phyloP scores from a whole-genome alignment of 345 rosid species.

The Pistacia vera region DNA sequence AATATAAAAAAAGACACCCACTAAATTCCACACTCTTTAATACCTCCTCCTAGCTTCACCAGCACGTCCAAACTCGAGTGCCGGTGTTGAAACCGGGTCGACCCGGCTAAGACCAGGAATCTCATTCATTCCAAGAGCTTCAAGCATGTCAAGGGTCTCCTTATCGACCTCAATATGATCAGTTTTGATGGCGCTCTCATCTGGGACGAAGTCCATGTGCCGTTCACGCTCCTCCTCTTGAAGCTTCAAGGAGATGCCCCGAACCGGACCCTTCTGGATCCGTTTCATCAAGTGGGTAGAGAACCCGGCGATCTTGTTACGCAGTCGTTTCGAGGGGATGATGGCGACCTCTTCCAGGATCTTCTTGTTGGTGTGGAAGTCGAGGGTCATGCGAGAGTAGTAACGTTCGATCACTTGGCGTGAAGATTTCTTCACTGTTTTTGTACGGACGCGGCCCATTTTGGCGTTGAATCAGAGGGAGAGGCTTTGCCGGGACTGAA shows the following conservation, averaged over 20 bases:
- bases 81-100: constrained; percentile 36
- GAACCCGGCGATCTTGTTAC: constrained; percentile 79
- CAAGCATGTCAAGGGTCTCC: constrained; percentile 70
- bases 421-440: constrained; percentile 75
- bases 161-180: constrained; percentile 63
- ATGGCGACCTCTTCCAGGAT: constrained; percentile 67
- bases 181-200: constrained; percentile 65
- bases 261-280: constrained; percentile 72
- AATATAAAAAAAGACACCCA: neutral
- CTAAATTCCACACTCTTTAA: constrained; percentile 6
- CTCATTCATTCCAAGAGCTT: constrained; percentile 60
- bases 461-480: neutral
- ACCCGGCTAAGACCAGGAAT: constrained; percentile 45
- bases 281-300: constrained; percentile 75
- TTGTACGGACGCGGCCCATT: constrained; percentile 77
- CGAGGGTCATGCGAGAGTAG: constrained; percentile 69
- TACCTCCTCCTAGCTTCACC: constrained; percentile 38
- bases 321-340: constrained; percentile 68
- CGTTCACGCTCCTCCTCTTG: constrained; percentile 85
- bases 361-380: constrained; percentile 77
- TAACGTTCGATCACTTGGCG: constrained; percentile 70
- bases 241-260: constrained; percentile 71
- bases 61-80: constrained; percentile 32
- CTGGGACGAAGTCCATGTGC: constrained; percentile 76
- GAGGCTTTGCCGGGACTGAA: neutral